Percentiles rank a stretch among this genome's conserved stretches.
phyloP scores from a whole-genome alignment of 306 rosid species.

The Betula pendula region DNA sequence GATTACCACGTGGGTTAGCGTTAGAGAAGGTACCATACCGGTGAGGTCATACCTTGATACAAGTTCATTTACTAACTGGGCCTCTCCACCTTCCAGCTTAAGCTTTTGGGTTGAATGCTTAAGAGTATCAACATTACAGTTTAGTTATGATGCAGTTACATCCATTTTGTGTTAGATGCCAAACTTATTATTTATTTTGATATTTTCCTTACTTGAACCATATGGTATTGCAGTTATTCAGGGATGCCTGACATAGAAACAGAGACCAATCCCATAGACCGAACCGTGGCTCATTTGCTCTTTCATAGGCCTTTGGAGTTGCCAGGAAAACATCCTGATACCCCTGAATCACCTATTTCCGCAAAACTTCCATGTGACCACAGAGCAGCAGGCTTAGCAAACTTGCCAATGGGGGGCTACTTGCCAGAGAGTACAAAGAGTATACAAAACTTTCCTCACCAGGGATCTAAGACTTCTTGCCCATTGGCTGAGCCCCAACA shows the following conservation, averaged over 20 bases:
- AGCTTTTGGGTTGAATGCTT: neutral
- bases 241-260: constrained; percentile 63
- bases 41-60: neutral
- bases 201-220: constrained; percentile 24
- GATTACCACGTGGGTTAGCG: neutral
- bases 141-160: neutral
- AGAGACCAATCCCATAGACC: constrained; percentile 85
- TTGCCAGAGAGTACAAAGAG: constrained; percentile 38
- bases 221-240: constrained; percentile 39
- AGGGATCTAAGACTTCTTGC: constrained; percentile 40
- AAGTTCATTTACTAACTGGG: neutral
- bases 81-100: neutral
- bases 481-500: constrained; percentile 35
- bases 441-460: constrained; percentile 37
- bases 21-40: neutral
- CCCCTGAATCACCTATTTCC: constrained; percentile 49
- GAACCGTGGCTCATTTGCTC: constrained; percentile 91
- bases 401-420: constrained; percentile 35
- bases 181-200: neutral
- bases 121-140: neutral
- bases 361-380: constrained; percentile 40
- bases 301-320: constrained; percentile 69
- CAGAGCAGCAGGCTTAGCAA: constrained; percentile 33
- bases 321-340: constrained; percentile 46
- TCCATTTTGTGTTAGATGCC: constrained; percentile 12